Evolutionary conservation across 2,329 filamentous ascomycete genomes (phyloP).

Genomic region (Aspergillus puulaauensis): DNA sequence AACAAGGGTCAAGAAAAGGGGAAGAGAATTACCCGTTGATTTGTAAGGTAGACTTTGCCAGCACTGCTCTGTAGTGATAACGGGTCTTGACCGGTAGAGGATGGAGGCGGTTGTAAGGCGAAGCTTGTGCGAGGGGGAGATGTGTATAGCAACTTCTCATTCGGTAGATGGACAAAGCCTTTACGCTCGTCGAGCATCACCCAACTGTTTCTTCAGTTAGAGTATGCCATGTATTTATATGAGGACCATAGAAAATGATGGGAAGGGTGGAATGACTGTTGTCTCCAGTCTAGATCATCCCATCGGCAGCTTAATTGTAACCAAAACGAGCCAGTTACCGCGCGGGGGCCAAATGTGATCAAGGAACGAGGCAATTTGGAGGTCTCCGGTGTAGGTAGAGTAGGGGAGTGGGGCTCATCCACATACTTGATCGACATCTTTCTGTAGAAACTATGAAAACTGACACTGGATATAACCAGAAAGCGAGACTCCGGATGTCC

Average conservation of each 20-base stretch:
- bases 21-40: constrained; percentile 66
- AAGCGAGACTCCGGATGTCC: neutral
- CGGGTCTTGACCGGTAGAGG: constrained; percentile 61
- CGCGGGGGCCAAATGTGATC: neutral
- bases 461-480: neutral
- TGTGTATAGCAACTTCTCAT: constrained; percentile 77
- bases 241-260: neutral
- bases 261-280: neutral
- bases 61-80: constrained; percentile 71
- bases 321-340: neutral
- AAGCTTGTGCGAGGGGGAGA: constrained; percentile 78
- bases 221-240: neutral
- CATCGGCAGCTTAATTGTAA: neutral
- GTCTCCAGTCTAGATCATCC: neutral
- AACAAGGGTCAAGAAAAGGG: constrained; percentile 9
- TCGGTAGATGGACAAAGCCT: constrained; percentile 79
- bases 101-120: constrained; percentile 69
- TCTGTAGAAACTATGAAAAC: constrained; percentile 6
- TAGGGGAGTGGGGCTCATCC: constrained; percentile 9
- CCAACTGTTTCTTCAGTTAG: constrained; percentile 61
- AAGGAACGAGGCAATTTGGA: neutral
- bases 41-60: constrained; percentile 78
- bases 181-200: constrained; percentile 78
- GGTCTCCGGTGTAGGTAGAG: neutral
- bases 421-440: constrained; percentile 46